Evolutionary conservation across 805 yeast genomes (phyloP).

Genomic region (Starmerella gropengiesseri): DNA sequence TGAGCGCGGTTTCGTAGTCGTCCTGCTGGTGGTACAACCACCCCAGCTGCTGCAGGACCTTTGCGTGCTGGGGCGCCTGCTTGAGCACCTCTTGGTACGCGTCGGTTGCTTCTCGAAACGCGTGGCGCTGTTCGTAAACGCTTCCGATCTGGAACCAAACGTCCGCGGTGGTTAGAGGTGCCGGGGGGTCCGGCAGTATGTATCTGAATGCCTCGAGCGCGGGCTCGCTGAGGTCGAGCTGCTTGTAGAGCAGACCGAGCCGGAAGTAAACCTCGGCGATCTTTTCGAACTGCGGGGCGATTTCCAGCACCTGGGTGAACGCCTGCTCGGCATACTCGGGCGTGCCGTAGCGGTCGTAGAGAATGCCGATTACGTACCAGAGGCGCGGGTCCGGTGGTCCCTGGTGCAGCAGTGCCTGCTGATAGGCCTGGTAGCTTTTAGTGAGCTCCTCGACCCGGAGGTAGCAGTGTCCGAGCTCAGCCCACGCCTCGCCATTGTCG

Average conservation of each 20-base stretch:
- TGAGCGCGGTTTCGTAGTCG: conserved; percentile 67
- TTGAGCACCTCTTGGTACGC: conserved; percentile 88
- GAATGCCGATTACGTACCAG: conserved; percentile 97
- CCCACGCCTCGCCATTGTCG: conserved; percentile 95
- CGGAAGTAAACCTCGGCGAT: conserved; percentile 94
- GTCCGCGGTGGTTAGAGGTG: conserved; percentile 90
- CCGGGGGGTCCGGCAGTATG: conserved; percentile 82
- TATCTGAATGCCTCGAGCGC: conserved; percentile 93
- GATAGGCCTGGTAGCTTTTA: conserved; percentile 92
- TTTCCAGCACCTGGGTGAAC: conserved; percentile 85
- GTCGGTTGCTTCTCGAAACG: conserved; percentile 82
- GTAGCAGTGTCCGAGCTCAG: conserved; percentile 85
- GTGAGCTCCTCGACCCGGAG: conserved; percentile 92
- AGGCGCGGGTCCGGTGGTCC: conserved; percentile 92
- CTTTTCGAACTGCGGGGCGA: conserved; percentile 93
- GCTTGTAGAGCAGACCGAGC: conserved; percentile 90
- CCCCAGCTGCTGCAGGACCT: conserved; percentile 90
- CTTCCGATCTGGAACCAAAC: conserved; percentile 98
- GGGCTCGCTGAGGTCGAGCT: conserved; percentile 74
- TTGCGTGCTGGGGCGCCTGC: conserved; percentile 88
- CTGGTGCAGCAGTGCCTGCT: conserved; percentile 84
- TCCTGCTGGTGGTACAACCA: conserved; percentile 75
- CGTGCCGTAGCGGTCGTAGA: conserved; percentile 92
- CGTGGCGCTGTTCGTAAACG: conserved; percentile 86
- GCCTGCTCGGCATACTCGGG: conserved; percentile 98